Percentiles rank a stretch among this genome's conserved stretches.
These are phyloP conservation scores for Sporobolomyces pararoseus DNA, from an alignment of 768 basidiomycete species.

Conservation along the genomic window DNA sequence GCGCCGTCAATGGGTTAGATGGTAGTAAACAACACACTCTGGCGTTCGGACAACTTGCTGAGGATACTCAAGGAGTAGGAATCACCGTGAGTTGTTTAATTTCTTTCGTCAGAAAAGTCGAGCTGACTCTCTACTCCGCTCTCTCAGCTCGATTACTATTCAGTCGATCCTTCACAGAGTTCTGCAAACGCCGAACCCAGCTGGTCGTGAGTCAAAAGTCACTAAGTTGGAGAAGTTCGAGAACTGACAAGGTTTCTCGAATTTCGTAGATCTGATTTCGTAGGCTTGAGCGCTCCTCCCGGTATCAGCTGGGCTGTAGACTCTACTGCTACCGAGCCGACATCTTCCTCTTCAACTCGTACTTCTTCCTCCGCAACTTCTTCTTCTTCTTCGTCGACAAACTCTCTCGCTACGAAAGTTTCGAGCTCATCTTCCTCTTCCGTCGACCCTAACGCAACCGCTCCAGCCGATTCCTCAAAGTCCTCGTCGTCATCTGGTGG, in stretches of 20 bases:
- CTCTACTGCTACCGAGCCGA: no score
- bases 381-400: no score
- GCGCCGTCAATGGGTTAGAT: conserved; percentile 5
- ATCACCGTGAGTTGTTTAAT: conserved; percentile 8
- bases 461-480: not conserved
- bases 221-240: not conserved
- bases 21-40: not conserved
- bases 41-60: conserved; percentile 5
- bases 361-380: no score
- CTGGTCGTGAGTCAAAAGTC: conserved; percentile 11
- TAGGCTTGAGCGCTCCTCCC: not conserved
- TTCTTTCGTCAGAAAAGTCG: not conserved
- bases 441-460: no score
- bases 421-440: not conserved
- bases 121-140: not conserved
- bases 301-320: not conserved
- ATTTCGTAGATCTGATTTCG: conserved; percentile 6
- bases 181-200: not conserved
- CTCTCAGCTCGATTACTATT: conserved; percentile 20
- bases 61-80: not conserved
- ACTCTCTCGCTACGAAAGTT: no score
- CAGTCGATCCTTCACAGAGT: not conserved
- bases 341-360: no score
- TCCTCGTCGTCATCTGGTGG: not conserved
- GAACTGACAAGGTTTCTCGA: not conserved